Conservation (phyloP, 2,329 filamentous ascomycete species). For the Tolypocladium pustulatum region DNA sequence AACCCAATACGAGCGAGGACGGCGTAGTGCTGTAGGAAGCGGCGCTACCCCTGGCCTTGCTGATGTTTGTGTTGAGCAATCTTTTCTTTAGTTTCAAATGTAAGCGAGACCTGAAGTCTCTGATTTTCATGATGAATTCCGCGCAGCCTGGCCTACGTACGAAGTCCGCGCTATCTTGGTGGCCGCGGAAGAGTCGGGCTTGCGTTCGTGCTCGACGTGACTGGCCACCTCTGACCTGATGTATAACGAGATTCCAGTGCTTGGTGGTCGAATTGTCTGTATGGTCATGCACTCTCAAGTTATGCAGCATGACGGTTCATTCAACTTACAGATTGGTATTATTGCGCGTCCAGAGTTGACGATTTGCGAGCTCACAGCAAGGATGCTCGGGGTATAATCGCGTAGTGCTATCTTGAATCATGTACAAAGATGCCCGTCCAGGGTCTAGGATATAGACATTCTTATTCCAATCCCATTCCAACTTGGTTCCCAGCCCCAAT, state of each 20-base stretch:
- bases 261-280: no score
- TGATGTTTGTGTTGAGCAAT: neutral
- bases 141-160: neutral
- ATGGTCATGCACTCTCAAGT: no score
- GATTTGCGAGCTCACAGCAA: neutral
- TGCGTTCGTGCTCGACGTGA: no score
- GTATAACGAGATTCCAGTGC: no score
- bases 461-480: neutral
- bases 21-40: conserved; percentile 23
- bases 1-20: conserved; percentile 33
- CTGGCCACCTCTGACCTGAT: no score
- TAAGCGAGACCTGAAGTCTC: neutral
- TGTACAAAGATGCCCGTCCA: neutral
- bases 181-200: no score
- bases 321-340: no score
- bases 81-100: neutral
- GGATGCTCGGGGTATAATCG: neutral
- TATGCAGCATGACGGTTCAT: no score
- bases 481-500: no score
- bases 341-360: no score
- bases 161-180: no score
- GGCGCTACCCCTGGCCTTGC: conserved; percentile 33
- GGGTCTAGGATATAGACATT: neutral
- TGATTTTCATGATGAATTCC: neutral
- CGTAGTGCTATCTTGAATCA: neutral